Evolutionary conservation across 108 stramenopile species (phyloP).

Genomic region (Cyclotella baltica): DNA sequence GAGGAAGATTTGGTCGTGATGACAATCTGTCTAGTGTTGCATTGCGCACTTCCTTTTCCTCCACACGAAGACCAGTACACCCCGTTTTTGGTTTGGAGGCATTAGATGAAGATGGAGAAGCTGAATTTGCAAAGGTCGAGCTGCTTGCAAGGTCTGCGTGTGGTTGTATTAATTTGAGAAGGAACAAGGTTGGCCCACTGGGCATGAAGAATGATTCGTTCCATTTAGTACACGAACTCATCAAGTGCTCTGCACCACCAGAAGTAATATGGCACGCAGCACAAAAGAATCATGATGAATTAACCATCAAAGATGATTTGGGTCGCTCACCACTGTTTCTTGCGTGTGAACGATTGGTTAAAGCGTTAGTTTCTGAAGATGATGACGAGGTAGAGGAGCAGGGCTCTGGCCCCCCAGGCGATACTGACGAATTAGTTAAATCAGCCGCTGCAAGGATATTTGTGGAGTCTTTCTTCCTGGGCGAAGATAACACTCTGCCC

Average conservation of each 20-base stretch:
- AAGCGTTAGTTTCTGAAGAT: not conserved
- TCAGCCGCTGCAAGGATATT: not conserved
- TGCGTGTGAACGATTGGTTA: conserved; percentile 24
- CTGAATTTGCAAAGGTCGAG: conserved; percentile 39
- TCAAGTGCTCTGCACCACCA: conserved; percentile 24
- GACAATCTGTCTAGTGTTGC: not conserved
- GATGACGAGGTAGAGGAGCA: not conserved
- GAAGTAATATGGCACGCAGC: conserved; percentile 41
- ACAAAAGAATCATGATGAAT: conserved; percentile 29
- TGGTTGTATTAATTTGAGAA: conserved; percentile 12
- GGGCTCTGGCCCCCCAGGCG: not conserved
- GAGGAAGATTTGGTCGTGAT: not conserved
- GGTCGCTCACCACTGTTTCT: conserved; percentile 29
- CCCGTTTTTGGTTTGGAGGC: conserved; percentile 29
- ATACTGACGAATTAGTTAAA: not conserved
- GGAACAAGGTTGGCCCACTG: not conserved
- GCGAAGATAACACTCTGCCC: not conserved
- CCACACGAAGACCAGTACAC: conserved; percentile 28
- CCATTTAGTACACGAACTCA: conserved; percentile 32
- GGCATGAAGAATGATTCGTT: not conserved
- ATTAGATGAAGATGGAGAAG: conserved; percentile 28
- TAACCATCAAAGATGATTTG: conserved; percentile 16
- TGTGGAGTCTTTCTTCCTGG: not conserved
- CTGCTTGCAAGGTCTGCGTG: conserved; percentile 29
- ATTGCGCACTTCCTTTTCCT: conserved; percentile 30